Conservation (phyloP, 768 basidiomycete species). For the Phanerochaete carnosa region DNA sequence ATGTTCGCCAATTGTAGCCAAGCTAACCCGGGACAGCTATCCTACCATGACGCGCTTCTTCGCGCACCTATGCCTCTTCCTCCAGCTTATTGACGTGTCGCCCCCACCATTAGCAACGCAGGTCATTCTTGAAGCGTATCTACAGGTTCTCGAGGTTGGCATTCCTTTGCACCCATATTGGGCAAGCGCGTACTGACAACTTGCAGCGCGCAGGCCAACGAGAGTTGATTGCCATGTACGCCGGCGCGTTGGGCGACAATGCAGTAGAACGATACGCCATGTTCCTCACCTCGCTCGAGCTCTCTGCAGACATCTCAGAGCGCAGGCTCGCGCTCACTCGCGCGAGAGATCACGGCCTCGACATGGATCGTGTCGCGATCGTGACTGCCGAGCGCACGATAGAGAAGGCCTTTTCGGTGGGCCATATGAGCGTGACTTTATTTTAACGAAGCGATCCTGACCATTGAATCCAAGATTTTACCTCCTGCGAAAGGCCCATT, state of each 20-base stretch:
- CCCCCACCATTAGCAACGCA: slow-evolving; percentile 77
- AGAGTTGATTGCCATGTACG: slow-evolving; percentile 91
- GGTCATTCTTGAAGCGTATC: slow-evolving; percentile 82
- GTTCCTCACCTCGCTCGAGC: slow-evolving; percentile 78
- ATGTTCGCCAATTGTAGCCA: not conserved
- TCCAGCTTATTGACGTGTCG: slow-evolving; percentile 74
- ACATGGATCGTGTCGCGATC: slow-evolving; percentile 75
- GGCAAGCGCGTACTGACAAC: not conserved
- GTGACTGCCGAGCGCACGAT: slow-evolving; percentile 78
- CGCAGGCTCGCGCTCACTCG: slow-evolving; percentile 67
- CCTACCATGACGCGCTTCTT: slow-evolving; percentile 83
- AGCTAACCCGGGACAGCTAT: slow-evolving; percentile 42
- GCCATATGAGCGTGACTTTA: not conserved
- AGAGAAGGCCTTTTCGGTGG: slow-evolving; percentile 51
- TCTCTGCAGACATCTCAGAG: slow-evolving; percentile 59
- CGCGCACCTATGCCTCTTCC: slow-evolving; percentile 86
- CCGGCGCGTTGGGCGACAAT: slow-evolving; percentile 84
- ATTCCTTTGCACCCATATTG: not conserved
- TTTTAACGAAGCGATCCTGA: not conserved
- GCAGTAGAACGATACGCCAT: slow-evolving; percentile 90
- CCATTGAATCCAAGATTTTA: slow-evolving; percentile 22
- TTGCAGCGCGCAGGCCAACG: slow-evolving; percentile 69
- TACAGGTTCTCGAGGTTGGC: slow-evolving; percentile 79
- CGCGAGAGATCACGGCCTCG: slow-evolving; percentile 81
- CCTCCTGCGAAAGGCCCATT: slow-evolving; percentile 53